phyloP scores from a whole-genome alignment of 805 yeast genomes.

The Isabelozyma heimii region DNA sequence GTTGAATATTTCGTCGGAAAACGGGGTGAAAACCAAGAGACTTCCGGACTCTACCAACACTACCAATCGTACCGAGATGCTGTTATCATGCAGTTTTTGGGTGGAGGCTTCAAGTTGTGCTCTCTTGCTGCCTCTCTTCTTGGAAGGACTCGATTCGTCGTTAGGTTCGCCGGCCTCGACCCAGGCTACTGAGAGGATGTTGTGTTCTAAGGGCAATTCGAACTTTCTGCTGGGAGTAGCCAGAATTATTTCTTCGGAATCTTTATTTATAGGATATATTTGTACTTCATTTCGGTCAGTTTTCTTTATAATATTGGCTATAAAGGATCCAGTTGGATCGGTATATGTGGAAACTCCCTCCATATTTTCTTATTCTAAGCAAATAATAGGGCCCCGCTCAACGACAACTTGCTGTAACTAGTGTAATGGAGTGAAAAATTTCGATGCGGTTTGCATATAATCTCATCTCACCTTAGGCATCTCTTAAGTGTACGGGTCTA shows the following conservation, averaged over 20 bases:
- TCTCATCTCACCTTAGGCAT: not conserved
- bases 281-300: constrained; percentile 47
- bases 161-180: constrained; percentile 7
- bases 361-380: not conserved
- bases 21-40: constrained; percentile 44
- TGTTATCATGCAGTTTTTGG: not conserved
- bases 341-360: not conserved
- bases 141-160: constrained; percentile 3
- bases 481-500: not conserved
- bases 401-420: too few relatives aligned
- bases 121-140: constrained; percentile 22
- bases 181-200: constrained; percentile 38
- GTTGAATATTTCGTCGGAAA: constrained; percentile 32
- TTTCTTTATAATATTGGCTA: constrained; percentile 40
- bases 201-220: constrained; percentile 42
- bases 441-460: not conserved
- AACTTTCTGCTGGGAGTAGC: constrained; percentile 19
- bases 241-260: not conserved
- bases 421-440: not conserved
- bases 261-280: constrained; percentile 27
- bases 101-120: not conserved
- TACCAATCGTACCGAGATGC: constrained; percentile 17
- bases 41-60: constrained; percentile 35
- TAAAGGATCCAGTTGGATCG: constrained; percentile 26
- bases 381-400: too few relatives aligned